A percentile compares a stretch with the other conserved stretches of the same genome.
Conservation (phyloP, 2,329 filamentous ascomycete species). For the Colletotrichum sp. region DNA sequence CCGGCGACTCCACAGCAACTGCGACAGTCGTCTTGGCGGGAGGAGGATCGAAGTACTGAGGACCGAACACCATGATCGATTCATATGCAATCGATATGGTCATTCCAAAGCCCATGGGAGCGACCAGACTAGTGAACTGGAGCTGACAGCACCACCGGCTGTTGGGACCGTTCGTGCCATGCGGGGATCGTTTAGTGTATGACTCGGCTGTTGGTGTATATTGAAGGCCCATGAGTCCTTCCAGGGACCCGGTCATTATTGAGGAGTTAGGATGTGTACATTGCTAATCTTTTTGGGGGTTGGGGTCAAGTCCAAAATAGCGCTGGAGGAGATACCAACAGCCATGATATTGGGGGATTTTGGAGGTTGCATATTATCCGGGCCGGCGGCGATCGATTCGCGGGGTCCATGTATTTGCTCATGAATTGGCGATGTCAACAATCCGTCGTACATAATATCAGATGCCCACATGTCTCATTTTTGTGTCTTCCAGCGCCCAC, state of each 20-base stretch:
- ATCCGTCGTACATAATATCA: neutral
- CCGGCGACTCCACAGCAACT: constrained; percentile 6
- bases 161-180: constrained; percentile 3
- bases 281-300: neutral
- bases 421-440: neutral
- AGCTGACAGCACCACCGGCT: neutral
- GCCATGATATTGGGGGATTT: neutral
- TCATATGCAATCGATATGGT: neutral
- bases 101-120: constrained; percentile 13
- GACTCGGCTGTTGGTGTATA: neutral
- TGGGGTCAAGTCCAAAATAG: neutral
- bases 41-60: neutral
- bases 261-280: neutral
- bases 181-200: constrained; percentile 16
- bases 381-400: neutral
- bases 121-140: constrained; percentile 19
- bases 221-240: neutral
- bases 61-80: neutral
- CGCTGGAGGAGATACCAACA: neutral
- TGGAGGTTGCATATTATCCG: constrained; percentile 2
- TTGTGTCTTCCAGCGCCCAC: neutral
- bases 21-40: neutral
- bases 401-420: neutral
- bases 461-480: neutral
- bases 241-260: neutral